Percentiles rank a stretch among this genome's conserved stretches.
These are phyloP conservation scores for Lipomyces yamanashiensis DNA, from an alignment of 805 yeast species.

Conservation along the genomic window DNA sequence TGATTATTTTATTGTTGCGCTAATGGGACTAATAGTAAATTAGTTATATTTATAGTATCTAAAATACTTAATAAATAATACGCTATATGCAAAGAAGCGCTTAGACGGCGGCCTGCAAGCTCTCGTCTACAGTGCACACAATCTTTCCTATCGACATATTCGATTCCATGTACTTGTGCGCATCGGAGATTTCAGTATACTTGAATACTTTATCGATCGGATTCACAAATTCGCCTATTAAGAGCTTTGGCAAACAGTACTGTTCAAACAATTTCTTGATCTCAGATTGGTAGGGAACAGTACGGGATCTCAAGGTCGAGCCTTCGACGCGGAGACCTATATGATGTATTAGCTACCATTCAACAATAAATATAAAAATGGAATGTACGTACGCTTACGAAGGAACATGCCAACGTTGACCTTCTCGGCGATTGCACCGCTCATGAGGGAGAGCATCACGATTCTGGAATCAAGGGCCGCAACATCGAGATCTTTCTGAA, in stretches of 20 bases:
- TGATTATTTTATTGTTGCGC: neutral
- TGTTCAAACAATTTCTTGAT: constrained; percentile 40
- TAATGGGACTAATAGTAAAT: neutral
- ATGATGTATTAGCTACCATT: neutral
- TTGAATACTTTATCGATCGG: constrained; percentile 38
- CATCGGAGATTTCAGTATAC: constrained; percentile 39
- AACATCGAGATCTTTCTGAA: constrained; percentile 37
- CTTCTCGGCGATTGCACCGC: constrained; percentile 37
- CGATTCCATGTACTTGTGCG: constrained; percentile 43
- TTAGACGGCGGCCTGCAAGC: neutral
- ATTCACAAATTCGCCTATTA: constrained; percentile 38
- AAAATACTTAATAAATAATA: neutral
- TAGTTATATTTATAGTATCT: neutral
- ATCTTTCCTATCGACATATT: constrained; percentile 43
- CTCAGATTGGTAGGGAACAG: constrained; percentile 38
- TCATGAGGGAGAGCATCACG: constrained; percentile 41
- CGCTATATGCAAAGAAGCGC: neutral
- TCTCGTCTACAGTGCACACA: constrained; percentile 30
- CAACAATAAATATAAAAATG: neutral
- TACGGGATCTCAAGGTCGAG: constrained; percentile 42
- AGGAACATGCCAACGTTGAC: constrained; percentile 38
- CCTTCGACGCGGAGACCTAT: constrained; percentile 40
- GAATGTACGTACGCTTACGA: constrained; percentile 36
- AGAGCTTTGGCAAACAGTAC: constrained; percentile 40
- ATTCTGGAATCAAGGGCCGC: constrained; percentile 42